Conservation (phyloP, 1,139 yeast genomes). For the Saccharomycopsis hybrid region DNA sequence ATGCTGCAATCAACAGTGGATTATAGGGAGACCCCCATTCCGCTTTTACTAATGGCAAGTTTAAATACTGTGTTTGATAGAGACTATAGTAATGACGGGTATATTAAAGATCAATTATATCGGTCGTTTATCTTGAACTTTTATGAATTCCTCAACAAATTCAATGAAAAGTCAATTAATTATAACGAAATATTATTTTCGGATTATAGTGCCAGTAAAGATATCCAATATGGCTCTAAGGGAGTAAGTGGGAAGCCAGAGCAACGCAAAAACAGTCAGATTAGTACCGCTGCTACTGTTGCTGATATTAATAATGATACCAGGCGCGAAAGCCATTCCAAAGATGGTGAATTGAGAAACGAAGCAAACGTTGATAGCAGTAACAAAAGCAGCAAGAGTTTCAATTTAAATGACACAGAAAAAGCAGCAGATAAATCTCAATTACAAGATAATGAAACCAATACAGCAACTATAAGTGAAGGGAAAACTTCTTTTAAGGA, state of each 20-base stretch:
- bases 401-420: no score
- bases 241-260: not conserved
- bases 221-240: not conserved
- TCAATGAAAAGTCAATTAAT: slow-evolving; percentile 9
- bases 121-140: slow-evolving; percentile 6
- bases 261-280: not conserved
- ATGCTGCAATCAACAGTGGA: no score
- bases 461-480: not conserved
- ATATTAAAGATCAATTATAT: not conserved
- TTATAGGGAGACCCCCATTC: slow-evolving; percentile 13
- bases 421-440: not conserved
- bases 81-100: slow-evolving; percentile 1
- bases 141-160: slow-evolving; percentile 13
- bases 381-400: not conserved
- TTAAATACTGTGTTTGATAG: slow-evolving; percentile 9
- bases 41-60: slow-evolving; percentile 11
- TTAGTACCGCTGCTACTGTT: no score
- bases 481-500: slow-evolving; percentile 3
- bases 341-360: slow-evolving; percentile 1
- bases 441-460: not conserved
- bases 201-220: not conserved
- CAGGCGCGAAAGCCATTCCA: not conserved
- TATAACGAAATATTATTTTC: slow-evolving; percentile 14
- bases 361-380: not conserved
- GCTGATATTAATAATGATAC: not conserved